phyloP scores from a whole-genome alignment of 2,329 filamentous ascomycete genomes.

The Apiospora phragmitis region DNA sequence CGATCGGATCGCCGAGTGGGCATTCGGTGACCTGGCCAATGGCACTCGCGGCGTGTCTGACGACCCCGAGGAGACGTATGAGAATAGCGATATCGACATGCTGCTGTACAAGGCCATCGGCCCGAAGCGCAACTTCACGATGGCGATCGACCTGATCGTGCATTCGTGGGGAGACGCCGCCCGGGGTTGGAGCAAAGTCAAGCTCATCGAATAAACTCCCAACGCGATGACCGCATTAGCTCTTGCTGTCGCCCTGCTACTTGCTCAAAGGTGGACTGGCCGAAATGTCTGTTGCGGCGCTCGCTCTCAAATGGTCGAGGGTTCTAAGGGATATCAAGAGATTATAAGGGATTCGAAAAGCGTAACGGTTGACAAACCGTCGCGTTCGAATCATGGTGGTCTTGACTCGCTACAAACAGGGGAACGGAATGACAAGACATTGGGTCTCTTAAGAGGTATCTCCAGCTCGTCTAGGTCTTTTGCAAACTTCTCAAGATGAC shows the following conservation, averaged over 20 bases:
- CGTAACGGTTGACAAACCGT: not conserved
- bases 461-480: not conserved
- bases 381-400: not conserved
- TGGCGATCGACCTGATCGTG: conserved; percentile 10
- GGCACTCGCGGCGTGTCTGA: conserved; percentile 11
- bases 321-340: not conserved
- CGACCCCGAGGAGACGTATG: conserved; percentile 15
- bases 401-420: not conserved
- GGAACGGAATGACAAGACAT: not conserved
- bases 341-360: not conserved
- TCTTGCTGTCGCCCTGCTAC: not conserved
- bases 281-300: not conserved
- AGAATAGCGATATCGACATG: conserved; percentile 21
- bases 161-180: conserved; percentile 37
- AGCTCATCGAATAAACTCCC: conserved; percentile 33
- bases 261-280: not conserved
- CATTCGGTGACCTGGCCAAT: conserved; percentile 24
- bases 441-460: not conserved
- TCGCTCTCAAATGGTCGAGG: not conserved
- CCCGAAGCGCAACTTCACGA: conserved; percentile 11
- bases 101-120: conserved; percentile 31
- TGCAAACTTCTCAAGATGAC: not conserved
- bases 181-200: conserved; percentile 37
- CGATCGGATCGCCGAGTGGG: conserved; percentile 36
- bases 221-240: not conserved